Percentiles rank a stretch among this genome's conserved stretches.
These are phyloP conservation scores for Nasturtium officinale DNA, from an alignment of 345 rosid genomes.

Conservation along the genomic window DNA sequence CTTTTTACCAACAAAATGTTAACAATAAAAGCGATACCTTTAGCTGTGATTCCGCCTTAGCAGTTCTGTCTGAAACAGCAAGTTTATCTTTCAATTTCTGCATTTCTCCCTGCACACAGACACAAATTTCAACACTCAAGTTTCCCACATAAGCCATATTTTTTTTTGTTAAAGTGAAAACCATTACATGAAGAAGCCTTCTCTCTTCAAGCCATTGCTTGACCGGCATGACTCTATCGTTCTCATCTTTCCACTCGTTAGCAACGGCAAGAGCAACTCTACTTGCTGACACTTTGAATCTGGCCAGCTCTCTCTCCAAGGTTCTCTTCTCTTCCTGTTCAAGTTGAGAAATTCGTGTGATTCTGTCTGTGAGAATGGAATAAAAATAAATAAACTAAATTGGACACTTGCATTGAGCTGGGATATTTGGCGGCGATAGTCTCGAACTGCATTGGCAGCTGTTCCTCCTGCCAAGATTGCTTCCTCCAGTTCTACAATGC, in stretches of 20 bases:
- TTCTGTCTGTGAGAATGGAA: not conserved
- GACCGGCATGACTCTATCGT: slow-evolving; percentile 88
- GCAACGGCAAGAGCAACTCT: slow-evolving; percentile 88
- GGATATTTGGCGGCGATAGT: slow-evolving; percentile 72
- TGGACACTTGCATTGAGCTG: slow-evolving; percentile 61
- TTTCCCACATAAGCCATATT: not conserved
- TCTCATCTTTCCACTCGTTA: slow-evolving; percentile 96
- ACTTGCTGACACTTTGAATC: slow-evolving; percentile 76
- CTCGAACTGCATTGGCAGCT: slow-evolving; percentile 79
- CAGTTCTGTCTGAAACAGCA: slow-evolving; percentile 75
- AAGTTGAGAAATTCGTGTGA: not conserved
- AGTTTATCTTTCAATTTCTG: slow-evolving; percentile 81
- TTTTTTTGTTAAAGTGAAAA: slow-evolving; percentile 15
- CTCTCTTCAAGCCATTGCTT: slow-evolving; percentile 92
- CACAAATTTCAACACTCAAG: not conserved
- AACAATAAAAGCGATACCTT: slow-evolving; percentile 54
- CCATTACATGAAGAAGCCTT: slow-evolving; percentile 73
- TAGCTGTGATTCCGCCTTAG: slow-evolving; percentile 86
- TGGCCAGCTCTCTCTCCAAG: slow-evolving; percentile 90
- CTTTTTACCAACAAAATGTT: not conserved
- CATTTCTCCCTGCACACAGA: slow-evolving; percentile 73
- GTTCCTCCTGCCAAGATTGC: slow-evolving; percentile 81
- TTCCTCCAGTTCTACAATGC: slow-evolving; percentile 81
- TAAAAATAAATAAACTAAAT: not conserved
- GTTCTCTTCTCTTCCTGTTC: slow-evolving; percentile 87